These are phyloP conservation scores for Gossypium lobatum DNA, from an alignment of 441 rosid genomes.

Conservation along the genomic window DNA sequence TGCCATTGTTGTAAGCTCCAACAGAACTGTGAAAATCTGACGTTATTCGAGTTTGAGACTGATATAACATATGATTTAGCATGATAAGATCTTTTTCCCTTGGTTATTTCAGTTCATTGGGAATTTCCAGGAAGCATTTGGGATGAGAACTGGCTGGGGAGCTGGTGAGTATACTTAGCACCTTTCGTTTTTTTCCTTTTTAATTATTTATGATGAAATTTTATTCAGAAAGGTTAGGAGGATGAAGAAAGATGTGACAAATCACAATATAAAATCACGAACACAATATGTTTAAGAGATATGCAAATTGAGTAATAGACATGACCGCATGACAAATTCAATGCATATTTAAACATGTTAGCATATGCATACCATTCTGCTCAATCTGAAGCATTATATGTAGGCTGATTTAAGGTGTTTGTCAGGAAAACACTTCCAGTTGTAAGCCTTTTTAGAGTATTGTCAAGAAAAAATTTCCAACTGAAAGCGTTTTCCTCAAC, in stretches of 20 bases:
- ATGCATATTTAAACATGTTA: neutral
- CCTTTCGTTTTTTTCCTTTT: neutral
- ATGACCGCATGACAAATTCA: too few species aligned
- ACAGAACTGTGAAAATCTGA: neutral
- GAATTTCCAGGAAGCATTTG: slow-evolving; percentile 75
- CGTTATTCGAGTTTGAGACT: neutral
- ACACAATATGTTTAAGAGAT: too few species aligned
- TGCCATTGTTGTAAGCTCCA: neutral
- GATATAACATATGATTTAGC: neutral
- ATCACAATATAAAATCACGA: too few species aligned
- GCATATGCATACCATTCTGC: neutral
- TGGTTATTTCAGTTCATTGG: slow-evolving; percentile 61
- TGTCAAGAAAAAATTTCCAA: too few species aligned
- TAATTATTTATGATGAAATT: neutral
- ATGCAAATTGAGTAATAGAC: too few species aligned
- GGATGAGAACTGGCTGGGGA: slow-evolving; percentile 81
- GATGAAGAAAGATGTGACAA: too few species aligned
- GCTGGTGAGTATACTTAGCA: slow-evolving; percentile 41
- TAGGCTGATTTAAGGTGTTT: too few species aligned
- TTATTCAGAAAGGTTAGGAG: neutral
- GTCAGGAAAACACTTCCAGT: too few species aligned
- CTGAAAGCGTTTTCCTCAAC: too few species aligned
- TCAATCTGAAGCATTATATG: neutral
- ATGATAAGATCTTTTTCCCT: neutral
- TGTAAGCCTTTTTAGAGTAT: too few species aligned